Evolutionary conservation across 2,329 filamentous ascomycete species (phyloP).

Genomic region (Colletotrichum tabaci): DNA sequence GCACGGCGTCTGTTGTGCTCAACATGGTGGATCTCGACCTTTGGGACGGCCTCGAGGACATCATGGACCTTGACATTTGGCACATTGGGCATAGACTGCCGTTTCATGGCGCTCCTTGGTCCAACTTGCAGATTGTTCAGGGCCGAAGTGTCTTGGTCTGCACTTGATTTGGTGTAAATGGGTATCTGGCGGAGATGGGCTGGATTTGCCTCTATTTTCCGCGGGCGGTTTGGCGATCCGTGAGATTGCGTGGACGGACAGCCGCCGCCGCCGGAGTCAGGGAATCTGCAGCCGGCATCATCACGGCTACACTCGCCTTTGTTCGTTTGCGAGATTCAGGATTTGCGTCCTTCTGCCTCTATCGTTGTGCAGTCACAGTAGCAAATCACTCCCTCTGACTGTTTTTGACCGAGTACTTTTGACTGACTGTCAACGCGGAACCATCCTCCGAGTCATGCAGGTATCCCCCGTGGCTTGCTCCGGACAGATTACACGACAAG

Average conservation of each 20-base stretch:
- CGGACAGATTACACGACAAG: constrained; percentile 6
- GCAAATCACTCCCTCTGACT: too few relatives aligned
- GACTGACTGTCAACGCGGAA: constrained; percentile 22
- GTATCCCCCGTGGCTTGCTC: constrained; percentile 10
- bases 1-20: constrained; percentile 14
- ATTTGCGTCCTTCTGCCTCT: too few relatives aligned
- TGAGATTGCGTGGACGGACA: constrained; percentile 27
- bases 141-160: too few relatives aligned
- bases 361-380: too few relatives aligned
- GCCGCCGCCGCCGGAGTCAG: constrained; percentile 32
- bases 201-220: background rate
- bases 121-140: too few relatives aligned
- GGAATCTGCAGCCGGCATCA: constrained; percentile 1
- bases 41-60: background rate
- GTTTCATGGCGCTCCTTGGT: too few relatives aligned
- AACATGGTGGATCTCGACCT: background rate
- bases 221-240: background rate
- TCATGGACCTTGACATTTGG: too few relatives aligned
- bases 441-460: constrained; percentile 18
- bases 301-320: background rate
- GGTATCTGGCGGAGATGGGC: too few relatives aligned
- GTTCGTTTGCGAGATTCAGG: background rate
- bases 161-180: too few relatives aligned
- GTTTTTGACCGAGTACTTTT: background rate
- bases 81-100: too few relatives aligned